Evolutionary conservation across 2,329 filamentous ascomycete genomes (phyloP).

Genomic region (Penicillium hesseltinei): DNA sequence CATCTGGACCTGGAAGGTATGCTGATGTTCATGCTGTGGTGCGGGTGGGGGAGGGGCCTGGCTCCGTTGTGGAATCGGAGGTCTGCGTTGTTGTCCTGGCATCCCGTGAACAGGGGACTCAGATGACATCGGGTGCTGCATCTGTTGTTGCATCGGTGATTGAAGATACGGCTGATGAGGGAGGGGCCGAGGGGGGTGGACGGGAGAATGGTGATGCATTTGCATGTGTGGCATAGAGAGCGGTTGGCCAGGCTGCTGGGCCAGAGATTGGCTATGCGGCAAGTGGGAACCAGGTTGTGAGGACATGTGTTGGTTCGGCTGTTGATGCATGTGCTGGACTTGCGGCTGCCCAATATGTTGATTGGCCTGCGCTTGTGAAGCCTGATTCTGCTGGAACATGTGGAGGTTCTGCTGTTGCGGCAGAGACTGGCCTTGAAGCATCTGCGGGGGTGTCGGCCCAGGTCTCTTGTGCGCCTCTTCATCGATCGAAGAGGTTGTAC

Average conservation of each 20-base stretch:
- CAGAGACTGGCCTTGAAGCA: slow-evolving; percentile 15
- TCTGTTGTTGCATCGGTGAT: slow-evolving; percentile 21
- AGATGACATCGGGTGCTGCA: slow-evolving; percentile 18
- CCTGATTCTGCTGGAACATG: slow-evolving; percentile 11
- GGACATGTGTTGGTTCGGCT: slow-evolving; percentile 9
- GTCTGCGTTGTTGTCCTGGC: slow-evolving; percentile 11
- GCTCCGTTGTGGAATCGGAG: slow-evolving; percentile 12
- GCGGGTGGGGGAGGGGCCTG: slow-evolving; percentile 25
- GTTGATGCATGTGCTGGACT: slow-evolving; percentile 12
- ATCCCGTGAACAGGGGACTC: slow-evolving; percentile 15
- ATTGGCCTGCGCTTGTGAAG: slow-evolving; percentile 8
- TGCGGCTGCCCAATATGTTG: slow-evolving; percentile 17
- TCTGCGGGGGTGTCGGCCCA: slow-evolving; percentile 21
- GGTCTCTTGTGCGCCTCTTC: slow-evolving; percentile 20
- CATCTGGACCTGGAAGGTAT: slow-evolving; percentile 27
- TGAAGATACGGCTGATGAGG: slow-evolving; percentile 24
- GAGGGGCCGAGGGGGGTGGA: slow-evolving; percentile 15
- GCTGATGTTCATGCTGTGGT: slow-evolving; percentile 27
- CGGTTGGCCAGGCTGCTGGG: slow-evolving; percentile 12
- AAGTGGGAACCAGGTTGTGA: slow-evolving; percentile 10
- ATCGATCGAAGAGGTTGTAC: slow-evolving; percentile 7
- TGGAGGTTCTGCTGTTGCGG: slow-evolving; percentile 15
- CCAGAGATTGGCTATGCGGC: neutral
- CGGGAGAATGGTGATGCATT: slow-evolving; percentile 23
- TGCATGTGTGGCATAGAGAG: slow-evolving; percentile 25